Conservation (phyloP, 208 protist species). For the Acanthamoeba polyphaga region DNA sequence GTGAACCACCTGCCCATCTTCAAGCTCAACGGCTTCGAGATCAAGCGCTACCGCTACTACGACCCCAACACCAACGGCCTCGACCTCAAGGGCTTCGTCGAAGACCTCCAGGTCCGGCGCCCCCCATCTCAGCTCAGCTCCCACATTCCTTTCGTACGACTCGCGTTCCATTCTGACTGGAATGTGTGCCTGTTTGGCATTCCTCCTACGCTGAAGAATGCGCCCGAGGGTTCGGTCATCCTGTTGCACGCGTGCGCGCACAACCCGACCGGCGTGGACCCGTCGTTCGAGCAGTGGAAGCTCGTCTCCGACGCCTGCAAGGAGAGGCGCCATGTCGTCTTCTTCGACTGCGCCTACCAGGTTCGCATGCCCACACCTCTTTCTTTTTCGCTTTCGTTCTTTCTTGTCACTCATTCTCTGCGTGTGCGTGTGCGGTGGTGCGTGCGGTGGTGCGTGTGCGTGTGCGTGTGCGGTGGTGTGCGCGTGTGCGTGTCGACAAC, state of each 20-base stretch:
- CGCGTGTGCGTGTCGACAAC: too few relatives aligned
- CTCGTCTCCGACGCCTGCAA: constrained; percentile 90
- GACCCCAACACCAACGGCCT: constrained; percentile 82
- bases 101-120: constrained; percentile 83
- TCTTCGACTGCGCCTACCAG: constrained; percentile 96
- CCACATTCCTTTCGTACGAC: background rate
- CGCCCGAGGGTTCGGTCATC: constrained; percentile 94
- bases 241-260: constrained; percentile 98
- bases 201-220: constrained; percentile 77
- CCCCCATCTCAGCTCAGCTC: background rate
- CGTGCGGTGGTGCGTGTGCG: background rate
- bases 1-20: constrained; percentile 89
- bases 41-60: constrained; percentile 88
- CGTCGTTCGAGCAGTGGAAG: constrained; percentile 95
- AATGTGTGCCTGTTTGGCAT: background rate
- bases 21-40: constrained; percentile 82
- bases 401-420: too few relatives aligned
- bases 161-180: too few relatives aligned
- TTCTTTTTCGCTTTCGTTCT: too few relatives aligned
- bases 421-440: background rate
- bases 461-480: too few relatives aligned
- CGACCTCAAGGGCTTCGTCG: constrained; percentile 88
- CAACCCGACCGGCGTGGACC: constrained; percentile 99
- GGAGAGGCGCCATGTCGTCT: constrained; percentile 90
- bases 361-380: background rate